Evolutionary conservation across 169 alveolate genomes (phyloP).

Genomic region (Cryptosporidium felis): DNA sequence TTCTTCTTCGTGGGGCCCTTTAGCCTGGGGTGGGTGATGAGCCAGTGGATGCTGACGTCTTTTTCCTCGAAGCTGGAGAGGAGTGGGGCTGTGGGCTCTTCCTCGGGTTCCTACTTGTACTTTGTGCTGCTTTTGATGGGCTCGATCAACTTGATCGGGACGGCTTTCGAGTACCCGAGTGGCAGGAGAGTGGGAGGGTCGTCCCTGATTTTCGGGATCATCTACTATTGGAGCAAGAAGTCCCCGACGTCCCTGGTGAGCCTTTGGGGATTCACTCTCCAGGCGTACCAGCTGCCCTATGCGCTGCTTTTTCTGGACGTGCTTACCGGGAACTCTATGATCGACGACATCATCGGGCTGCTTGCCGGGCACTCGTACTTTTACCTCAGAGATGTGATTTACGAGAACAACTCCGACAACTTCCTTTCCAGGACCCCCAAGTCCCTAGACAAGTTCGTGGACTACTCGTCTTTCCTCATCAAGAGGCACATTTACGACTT

Average conservation of each 20-base stretch:
- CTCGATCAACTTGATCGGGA: constrained; percentile 75
- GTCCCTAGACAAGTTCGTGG: constrained; percentile 77
- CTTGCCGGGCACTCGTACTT: constrained; percentile 86
- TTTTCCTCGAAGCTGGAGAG: constrained; percentile 82
- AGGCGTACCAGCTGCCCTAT: constrained; percentile 87
- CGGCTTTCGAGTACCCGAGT: constrained; percentile 82
- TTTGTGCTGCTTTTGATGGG: constrained; percentile 80
- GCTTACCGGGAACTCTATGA: constrained; percentile 86
- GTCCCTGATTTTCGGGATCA: constrained; percentile 81
- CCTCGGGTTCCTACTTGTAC: constrained; percentile 83
- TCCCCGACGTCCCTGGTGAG: constrained; percentile 84
- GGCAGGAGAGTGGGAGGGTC: constrained; percentile 77
- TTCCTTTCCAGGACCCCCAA: constrained; percentile 77
- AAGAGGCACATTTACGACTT: constrained; percentile 74
- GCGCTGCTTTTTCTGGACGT: constrained; percentile 85
- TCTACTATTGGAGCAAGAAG: constrained; percentile 88
- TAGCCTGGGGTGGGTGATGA: constrained; percentile 85
- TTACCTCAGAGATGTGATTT: constrained; percentile 83
- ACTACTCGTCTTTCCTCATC: constrained; percentile 41
- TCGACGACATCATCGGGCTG: constrained; percentile 86
- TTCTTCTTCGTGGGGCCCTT: constrained; percentile 86
- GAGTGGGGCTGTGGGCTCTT: constrained; percentile 76
- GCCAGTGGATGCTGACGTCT: constrained; percentile 81
- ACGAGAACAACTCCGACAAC: constrained; percentile 78
- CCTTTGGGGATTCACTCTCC: constrained; percentile 84